These are phyloP conservation scores for Brettanomyces nanus DNA, from an alignment of 805 yeast genomes.

Conservation along the genomic window DNA sequence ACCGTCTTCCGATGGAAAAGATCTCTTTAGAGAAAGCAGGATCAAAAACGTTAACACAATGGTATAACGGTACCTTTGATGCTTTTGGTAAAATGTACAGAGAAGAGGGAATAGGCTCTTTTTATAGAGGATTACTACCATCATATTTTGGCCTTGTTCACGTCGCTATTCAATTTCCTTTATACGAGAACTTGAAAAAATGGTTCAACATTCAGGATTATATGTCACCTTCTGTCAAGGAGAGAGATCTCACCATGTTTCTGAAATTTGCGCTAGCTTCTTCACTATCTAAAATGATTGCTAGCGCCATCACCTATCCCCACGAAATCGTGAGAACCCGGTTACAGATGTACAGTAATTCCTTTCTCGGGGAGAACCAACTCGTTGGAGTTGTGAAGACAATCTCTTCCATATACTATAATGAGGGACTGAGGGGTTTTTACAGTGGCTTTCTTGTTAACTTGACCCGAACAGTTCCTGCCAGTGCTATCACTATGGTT, in stretches of 20 bases:
- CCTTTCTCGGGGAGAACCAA: slow-evolving; percentile 18
- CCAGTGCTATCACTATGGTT: slow-evolving; percentile 89
- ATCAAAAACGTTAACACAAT: slow-evolving; percentile 14
- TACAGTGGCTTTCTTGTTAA: slow-evolving; percentile 87
- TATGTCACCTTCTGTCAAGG: slow-evolving; percentile 8
- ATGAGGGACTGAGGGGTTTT: slow-evolving; percentile 76
- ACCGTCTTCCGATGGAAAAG: slow-evolving; percentile 19
- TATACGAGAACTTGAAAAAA: slow-evolving; percentile 72
- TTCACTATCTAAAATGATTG: slow-evolving; percentile 76
- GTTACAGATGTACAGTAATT: slow-evolving; percentile 50
- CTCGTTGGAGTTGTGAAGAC: slow-evolving; percentile 19
- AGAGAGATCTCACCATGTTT: slow-evolving; percentile 16
- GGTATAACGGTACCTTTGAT: slow-evolving; percentile 72
- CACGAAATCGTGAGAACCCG: slow-evolving; percentile 92
- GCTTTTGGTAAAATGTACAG: slow-evolving; percentile 74
- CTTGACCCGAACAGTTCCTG: slow-evolving; percentile 85
- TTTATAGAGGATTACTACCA: slow-evolving; percentile 86
- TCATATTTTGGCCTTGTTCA: slow-evolving; percentile 85
- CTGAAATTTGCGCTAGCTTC: slow-evolving; percentile 55
- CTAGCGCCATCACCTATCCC: slow-evolving; percentile 85
- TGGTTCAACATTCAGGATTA: slow-evolving; percentile 26
- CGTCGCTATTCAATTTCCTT: slow-evolving; percentile 94
- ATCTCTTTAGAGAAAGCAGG: slow-evolving; percentile 12
- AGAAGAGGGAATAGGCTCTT: slow-evolving; percentile 72
- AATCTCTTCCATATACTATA: slow-evolving; percentile 35